Conservation (phyloP, 1,284 basidiomycete species). For the Trichosporon asahii region DNA sequence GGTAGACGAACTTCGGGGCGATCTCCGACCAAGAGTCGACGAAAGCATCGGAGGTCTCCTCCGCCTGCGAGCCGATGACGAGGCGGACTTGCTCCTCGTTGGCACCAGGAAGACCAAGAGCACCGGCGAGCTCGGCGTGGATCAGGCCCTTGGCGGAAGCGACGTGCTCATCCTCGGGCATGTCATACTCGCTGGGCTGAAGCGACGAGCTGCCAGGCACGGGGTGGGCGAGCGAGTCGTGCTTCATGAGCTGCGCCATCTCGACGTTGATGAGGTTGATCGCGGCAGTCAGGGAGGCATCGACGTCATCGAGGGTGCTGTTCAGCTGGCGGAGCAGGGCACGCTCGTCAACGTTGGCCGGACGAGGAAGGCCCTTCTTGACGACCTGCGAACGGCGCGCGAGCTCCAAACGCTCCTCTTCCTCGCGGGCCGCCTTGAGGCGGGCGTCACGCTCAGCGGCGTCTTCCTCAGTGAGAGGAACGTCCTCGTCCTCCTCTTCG, state of each 20-base stretch:
- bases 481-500: slow-evolving; percentile 52
- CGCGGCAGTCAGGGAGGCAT: slow-evolving; percentile 56
- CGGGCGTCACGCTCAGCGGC: slow-evolving; percentile 87
- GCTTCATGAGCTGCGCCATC: slow-evolving; percentile 72
- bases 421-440: slow-evolving; percentile 65
- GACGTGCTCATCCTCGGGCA: slow-evolving; percentile 75
- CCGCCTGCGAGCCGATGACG: slow-evolving; percentile 63
- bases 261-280: slow-evolving; percentile 73
- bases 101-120: slow-evolving; percentile 81
- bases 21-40: slow-evolving; percentile 64
- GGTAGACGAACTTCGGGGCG: slow-evolving; percentile 63
- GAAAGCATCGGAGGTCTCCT: slow-evolving; percentile 61
- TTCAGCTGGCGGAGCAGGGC: slow-evolving; percentile 55
- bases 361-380: slow-evolving; percentile 79
- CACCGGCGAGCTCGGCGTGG: slow-evolving; percentile 71
- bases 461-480: slow-evolving; percentile 67
- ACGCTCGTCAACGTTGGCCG: slow-evolving; percentile 72
- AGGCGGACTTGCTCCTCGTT: slow-evolving; percentile 71
- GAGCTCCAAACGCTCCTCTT: slow-evolving; percentile 71
- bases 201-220: slow-evolving; percentile 65
- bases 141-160: slow-evolving; percentile 68
- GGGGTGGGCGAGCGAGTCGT: slow-evolving; percentile 85
- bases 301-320: slow-evolving; percentile 55
- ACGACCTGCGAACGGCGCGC: slow-evolving; percentile 79
- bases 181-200: slow-evolving; percentile 62